A percentile compares a stretch with the other conserved stretches of the same genome.
These are phyloP conservation scores for Gossypium rotundifolium DNA, from an alignment of 345 rosid species.

Conservation along the genomic window DNA sequence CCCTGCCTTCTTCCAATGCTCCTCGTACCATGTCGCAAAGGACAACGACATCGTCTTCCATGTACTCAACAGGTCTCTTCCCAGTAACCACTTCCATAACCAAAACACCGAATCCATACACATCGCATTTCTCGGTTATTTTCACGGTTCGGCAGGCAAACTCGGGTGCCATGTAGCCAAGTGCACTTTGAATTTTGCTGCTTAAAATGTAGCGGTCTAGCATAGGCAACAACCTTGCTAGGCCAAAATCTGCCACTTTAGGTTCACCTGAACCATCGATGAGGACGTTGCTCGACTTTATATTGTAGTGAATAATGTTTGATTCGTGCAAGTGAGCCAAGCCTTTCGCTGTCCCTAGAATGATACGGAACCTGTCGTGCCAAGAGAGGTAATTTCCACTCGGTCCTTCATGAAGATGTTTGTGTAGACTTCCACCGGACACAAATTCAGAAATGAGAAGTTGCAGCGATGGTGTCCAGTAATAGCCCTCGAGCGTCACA, in stretches of 20 bases:
- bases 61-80: conserved; percentile 92
- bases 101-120: conserved; percentile 86
- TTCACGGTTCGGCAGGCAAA: conserved; percentile 93
- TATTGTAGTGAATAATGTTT: conserved; percentile 83
- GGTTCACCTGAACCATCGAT: conserved; percentile 72
- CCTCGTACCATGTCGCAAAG: conserved; percentile 93
- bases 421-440: conserved; percentile 77
- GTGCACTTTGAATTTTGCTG: conserved; percentile 95
- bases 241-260: conserved; percentile 87
- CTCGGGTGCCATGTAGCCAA: conserved; percentile 99
- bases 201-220: conserved; percentile 80
- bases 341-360: conserved; percentile 84
- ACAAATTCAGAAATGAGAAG: conserved; percentile 84
- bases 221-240: conserved; percentile 92
- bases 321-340: conserved; percentile 76
- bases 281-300: conserved; percentile 85
- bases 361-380: conserved; percentile 78
- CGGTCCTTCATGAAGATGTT: conserved; percentile 74
- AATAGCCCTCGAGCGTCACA: conserved; percentile 84
- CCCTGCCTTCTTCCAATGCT: conserved; percentile 80
- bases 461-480: conserved; percentile 94
- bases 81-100: conserved; percentile 81
- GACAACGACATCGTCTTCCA: conserved; percentile 98
- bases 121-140: conserved; percentile 93
- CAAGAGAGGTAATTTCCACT: conserved; percentile 57